Evolutionary conservation across 176 grass and related monocot species (phyloP).

Genomic region (Bothriochloa decipiens): DNA sequence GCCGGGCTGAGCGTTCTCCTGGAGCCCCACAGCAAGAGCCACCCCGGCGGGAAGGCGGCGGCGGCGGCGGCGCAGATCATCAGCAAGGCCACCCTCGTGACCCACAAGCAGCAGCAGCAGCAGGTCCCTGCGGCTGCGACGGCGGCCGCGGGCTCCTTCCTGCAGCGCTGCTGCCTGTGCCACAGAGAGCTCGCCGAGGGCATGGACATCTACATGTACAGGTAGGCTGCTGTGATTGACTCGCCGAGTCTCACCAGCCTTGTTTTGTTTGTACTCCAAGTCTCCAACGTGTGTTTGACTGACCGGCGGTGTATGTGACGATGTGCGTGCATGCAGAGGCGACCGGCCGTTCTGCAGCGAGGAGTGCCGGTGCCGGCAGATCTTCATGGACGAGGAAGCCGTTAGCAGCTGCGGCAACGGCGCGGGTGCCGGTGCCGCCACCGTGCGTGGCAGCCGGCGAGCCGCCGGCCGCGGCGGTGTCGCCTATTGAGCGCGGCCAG

Average conservation of each 20-base stretch:
- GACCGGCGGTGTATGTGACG: not conserved
- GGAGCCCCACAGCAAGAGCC: slow-evolving; percentile 39
- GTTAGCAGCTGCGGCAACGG: not conserved
- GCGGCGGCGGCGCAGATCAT: slow-evolving; percentile 45
- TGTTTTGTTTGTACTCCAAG: too few species aligned
- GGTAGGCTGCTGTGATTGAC: slow-evolving; percentile 16
- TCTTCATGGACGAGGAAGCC: slow-evolving; percentile 49
- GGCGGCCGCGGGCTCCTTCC: slow-evolving; percentile 37
- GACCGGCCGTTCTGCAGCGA: slow-evolving; percentile 69
- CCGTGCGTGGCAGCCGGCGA: not conserved
- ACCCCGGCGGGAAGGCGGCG: not conserved
- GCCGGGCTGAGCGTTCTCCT: slow-evolving; percentile 64
- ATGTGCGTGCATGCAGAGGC: slow-evolving; percentile 32
- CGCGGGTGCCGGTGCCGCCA: not conserved
- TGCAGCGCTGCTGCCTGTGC: slow-evolving; percentile 69
- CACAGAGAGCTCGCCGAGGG: slow-evolving; percentile 46
- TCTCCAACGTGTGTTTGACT: not conserved
- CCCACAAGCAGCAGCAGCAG: not conserved
- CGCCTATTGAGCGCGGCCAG: slow-evolving; percentile 20
- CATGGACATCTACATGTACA: slow-evolving; percentile 78
- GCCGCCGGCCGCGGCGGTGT: slow-evolving; percentile 18
- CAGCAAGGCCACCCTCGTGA: slow-evolving; percentile 50
- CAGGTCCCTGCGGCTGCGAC: too few species aligned
- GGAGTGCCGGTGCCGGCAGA: slow-evolving; percentile 64
- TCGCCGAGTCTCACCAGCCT: not conserved